Percentiles rank a stretch among this genome's conserved stretches.
Conservation (phyloP, 23 red algal genomes). For the Agarophyton chilense region DNA sequence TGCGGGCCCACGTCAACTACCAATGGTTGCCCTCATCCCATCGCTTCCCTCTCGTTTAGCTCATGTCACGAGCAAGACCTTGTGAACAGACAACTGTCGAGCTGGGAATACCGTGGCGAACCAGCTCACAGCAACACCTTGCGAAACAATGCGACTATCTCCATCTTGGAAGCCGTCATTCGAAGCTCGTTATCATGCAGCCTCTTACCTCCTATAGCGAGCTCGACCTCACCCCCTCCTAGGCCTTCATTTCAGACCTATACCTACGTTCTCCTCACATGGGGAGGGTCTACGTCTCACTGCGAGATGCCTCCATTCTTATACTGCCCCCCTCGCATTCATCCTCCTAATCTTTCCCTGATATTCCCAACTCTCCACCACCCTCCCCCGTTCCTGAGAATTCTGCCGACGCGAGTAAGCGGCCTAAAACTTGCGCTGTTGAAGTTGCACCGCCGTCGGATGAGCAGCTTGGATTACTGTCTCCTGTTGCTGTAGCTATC, state of each 20-base stretch:
- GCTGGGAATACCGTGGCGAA: background rate
- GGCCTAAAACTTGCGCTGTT: background rate
- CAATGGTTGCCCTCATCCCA: too few species aligned
- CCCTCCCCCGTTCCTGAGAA: background rate
- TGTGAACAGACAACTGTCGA: background rate
- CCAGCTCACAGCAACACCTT: too few species aligned
- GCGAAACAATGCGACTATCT: too few species aligned
- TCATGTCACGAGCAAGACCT: too few species aligned
- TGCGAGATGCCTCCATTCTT: background rate
- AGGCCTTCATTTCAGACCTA: background rate
- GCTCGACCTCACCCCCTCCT: background rate
- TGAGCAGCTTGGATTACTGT: conserved; percentile 15
- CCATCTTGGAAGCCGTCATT: too few species aligned
- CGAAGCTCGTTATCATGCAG: background rate
- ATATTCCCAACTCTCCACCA: background rate
- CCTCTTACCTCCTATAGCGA: background rate
- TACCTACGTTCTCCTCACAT: background rate
- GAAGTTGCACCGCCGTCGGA: conserved; percentile 12
- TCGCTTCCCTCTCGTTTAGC: too few species aligned
- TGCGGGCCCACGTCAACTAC: too few species aligned
- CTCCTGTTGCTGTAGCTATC: background rate
- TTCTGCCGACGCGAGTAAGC: background rate
- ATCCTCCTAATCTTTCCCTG: background rate
- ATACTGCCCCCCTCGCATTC: background rate
- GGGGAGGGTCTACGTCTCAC: background rate